A percentile compares a stretch with the other conserved stretches of the same genome.
Conservation (phyloP, 352 stramenopile species). For the Pythium periplocum region DNA sequence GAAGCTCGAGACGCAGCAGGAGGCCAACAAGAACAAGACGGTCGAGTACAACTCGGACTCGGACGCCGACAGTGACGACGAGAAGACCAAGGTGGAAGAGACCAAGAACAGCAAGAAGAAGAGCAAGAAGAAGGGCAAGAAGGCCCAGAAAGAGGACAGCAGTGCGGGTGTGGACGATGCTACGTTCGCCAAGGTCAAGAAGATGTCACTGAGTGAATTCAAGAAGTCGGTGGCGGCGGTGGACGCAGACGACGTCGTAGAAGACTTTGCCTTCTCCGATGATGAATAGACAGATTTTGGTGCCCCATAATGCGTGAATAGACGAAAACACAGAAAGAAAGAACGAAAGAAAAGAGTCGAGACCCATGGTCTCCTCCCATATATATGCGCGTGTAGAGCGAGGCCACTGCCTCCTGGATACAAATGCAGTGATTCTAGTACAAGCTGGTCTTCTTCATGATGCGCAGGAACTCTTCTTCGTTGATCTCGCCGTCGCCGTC, state of each 20-base stretch:
- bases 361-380: too few relatives aligned
- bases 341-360: not conserved
- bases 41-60: conserved; percentile 27
- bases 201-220: conserved; percentile 82
- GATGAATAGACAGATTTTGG: conserved; percentile 49
- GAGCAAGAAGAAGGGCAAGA: conserved; percentile 28
- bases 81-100: conserved; percentile 28
- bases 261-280: conserved; percentile 73
- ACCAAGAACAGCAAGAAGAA: conserved; percentile 39
- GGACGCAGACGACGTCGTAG: conserved; percentile 67
- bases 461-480: conserved; percentile 94
- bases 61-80: conserved; percentile 25
- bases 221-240: conserved; percentile 68
- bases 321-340: not conserved
- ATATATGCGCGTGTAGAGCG: too few relatives aligned
- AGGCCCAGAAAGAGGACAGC: conserved; percentile 28
- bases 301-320: conserved; percentile 2
- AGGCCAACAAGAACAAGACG: conserved; percentile 13
- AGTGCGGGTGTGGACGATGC: conserved; percentile 41
- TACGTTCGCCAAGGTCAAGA: conserved; percentile 67
- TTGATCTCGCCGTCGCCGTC: conserved; percentile 96
- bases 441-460: conserved; percentile 96
- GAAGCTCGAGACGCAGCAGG: conserved; percentile 54
- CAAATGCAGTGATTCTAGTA: conserved; percentile 30
- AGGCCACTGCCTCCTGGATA: too few relatives aligned